phyloP scores from a whole-genome alignment of 805 yeast species.

The Schizosaccharomyces octosporus region DNA sequence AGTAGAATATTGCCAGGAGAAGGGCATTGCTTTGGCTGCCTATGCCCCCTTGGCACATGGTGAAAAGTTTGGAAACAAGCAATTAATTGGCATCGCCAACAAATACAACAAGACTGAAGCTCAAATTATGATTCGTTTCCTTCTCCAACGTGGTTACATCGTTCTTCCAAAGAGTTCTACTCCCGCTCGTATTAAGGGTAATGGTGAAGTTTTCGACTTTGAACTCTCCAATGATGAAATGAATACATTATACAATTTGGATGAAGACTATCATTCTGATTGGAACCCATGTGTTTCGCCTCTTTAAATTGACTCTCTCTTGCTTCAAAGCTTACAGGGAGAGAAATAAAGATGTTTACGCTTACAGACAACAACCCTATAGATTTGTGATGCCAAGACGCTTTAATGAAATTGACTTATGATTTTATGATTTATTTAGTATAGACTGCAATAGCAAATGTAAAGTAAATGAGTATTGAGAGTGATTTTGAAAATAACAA shows the following conservation, averaged over 20 bases:
- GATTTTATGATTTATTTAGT: too few relatives aligned
- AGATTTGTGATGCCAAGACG: too few relatives aligned
- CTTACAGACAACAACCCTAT: too few relatives aligned
- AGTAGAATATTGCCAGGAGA: slow-evolving; percentile 30
- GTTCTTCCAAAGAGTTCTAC: slow-evolving; percentile 46
- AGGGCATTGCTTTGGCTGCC: slow-evolving; percentile 42
- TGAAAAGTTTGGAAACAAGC: slow-evolving; percentile 12
- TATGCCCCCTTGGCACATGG: slow-evolving; percentile 50
- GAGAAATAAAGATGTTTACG: too few relatives aligned
- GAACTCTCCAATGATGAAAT: slow-evolving; percentile 8
- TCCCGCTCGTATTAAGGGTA: slow-evolving; percentile 25
- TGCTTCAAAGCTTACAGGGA: too few relatives aligned
- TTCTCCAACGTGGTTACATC: slow-evolving; percentile 23
- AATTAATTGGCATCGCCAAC: slow-evolving; percentile 21
- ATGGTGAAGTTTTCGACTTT: slow-evolving; percentile 31
- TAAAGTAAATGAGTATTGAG: too few relatives aligned
- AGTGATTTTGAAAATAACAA: too few relatives aligned
- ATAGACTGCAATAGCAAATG: too few relatives aligned
- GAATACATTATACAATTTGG: not conserved
- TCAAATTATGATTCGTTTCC: slow-evolving; percentile 51
- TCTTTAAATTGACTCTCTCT: not conserved
- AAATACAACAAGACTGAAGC: slow-evolving; percentile 28
- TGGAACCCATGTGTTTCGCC: not conserved
- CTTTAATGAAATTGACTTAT: too few relatives aligned
- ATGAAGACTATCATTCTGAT: not conserved